A percentile compares a stretch with the other conserved stretches of the same genome.
Evolutionary conservation across 2,329 filamentous ascomycete species (phyloP).

Genomic region (Venturia asperata): DNA sequence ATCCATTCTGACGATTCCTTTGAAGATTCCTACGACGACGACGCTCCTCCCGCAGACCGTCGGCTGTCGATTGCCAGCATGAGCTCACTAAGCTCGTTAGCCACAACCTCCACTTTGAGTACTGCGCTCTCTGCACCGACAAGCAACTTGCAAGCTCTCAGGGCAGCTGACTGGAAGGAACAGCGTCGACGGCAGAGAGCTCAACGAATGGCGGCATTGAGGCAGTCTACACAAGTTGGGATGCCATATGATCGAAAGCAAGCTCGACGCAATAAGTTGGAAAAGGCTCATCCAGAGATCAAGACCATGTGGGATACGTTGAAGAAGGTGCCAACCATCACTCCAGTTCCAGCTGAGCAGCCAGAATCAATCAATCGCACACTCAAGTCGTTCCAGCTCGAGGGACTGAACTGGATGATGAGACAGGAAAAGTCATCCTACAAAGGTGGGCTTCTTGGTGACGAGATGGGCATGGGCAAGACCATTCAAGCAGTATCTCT

Average conservation of each 20-base stretch:
- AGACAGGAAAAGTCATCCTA: slow-evolving; percentile 80
- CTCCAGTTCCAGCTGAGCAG: slow-evolving; percentile 58
- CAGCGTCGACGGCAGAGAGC: not conserved
- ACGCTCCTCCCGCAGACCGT: slow-evolving; percentile 23
- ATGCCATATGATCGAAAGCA: slow-evolving; percentile 29
- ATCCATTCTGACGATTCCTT: slow-evolving; percentile 21
- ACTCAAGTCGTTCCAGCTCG: slow-evolving; percentile 87
- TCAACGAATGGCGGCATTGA: not conserved
- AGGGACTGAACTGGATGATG: slow-evolving; percentile 91
- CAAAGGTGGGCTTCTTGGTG: slow-evolving; percentile 83
- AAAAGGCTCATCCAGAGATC: slow-evolving; percentile 69
- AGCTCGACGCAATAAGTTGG: slow-evolving; percentile 60
- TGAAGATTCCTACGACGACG: slow-evolving; percentile 28
- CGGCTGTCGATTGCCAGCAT: slow-evolving; percentile 17
- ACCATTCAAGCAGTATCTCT: slow-evolving; percentile 97
- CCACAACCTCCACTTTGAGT: slow-evolving; percentile 3
- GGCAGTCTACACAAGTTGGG: not conserved
- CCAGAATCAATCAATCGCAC: slow-evolving; percentile 71
- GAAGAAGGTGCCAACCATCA: slow-evolving; percentile 59
- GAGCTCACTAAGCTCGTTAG: slow-evolving; percentile 18
- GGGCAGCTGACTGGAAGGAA: not conserved
- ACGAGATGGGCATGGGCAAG: slow-evolving; percentile 99
- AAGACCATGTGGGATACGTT: slow-evolving; percentile 79
- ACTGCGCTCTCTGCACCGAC: not conserved
- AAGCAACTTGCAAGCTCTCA: not conserved